Percentiles rank a stretch among this genome's conserved stretches.
Conservation (phyloP, 2,329 filamentous ascomycete species). For the Verticillium dahliae region DNA sequence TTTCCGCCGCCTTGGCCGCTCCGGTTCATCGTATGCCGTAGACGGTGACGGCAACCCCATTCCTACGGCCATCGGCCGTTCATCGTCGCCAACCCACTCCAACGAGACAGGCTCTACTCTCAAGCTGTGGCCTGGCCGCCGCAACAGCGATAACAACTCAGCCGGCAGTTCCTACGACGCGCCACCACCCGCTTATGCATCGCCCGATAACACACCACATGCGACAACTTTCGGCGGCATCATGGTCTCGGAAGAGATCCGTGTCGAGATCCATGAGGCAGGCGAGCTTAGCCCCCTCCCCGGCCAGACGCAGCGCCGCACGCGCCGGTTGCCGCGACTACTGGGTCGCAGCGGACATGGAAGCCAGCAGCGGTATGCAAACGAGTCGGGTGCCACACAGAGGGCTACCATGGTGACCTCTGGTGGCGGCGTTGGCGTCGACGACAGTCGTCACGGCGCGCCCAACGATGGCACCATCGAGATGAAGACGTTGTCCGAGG, state of each 20-base stretch:
- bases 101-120: constrained; percentile 23
- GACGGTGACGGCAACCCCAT: constrained; percentile 22
- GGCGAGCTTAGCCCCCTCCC: neutral
- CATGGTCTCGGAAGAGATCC: constrained; percentile 56
- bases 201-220: constrained; percentile 9
- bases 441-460: constrained; percentile 2
- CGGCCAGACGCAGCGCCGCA: neutral
- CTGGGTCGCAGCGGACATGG: neutral
- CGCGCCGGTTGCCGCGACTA: neutral
- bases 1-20: constrained; percentile 4
- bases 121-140: constrained; percentile 21
- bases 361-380: constrained; percentile 8
- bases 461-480: constrained; percentile 14
- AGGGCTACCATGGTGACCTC: constrained; percentile 8
- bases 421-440: neutral
- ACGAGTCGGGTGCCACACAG: neutral
- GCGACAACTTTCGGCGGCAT: constrained; percentile 43
- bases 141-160: constrained; percentile 9
- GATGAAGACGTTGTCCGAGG: constrained; percentile 17
- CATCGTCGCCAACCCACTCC: constrained; percentile 16
- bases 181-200: constrained; percentile 7
- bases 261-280: constrained; percentile 37
- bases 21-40: constrained; percentile 12
- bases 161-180: constrained; percentile 7
- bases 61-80: constrained; percentile 15